These are phyloP conservation scores for Emergomyces pasteurianus DNA, from an alignment of 2,329 filamentous ascomycete genomes.

Conservation along the genomic window DNA sequence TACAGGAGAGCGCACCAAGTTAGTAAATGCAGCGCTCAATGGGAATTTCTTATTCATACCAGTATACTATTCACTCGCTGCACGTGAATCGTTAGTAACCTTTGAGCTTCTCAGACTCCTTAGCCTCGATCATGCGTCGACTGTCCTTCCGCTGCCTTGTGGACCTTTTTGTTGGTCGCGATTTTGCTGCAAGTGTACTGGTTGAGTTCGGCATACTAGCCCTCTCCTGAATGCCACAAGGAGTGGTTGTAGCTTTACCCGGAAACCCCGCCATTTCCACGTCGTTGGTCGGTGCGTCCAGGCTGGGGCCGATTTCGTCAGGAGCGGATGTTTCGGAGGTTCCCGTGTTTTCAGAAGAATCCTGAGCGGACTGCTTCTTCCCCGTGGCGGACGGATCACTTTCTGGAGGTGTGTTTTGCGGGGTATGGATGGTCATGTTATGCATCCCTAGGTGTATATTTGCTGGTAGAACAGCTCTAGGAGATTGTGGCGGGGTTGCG, in stretches of 20 bases:
- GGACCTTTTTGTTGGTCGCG: background rate
- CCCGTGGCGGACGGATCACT: too few species aligned
- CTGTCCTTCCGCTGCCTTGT: background rate
- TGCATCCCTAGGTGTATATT: background rate
- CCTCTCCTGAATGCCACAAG: background rate
- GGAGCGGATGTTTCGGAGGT: background rate
- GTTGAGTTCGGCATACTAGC: background rate
- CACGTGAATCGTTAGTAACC: background rate
- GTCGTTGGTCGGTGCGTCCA: background rate
- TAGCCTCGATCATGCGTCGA: background rate
- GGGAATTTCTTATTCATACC: background rate
- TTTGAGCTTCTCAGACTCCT: background rate
- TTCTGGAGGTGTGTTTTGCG: background rate
- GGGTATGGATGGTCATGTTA: background rate
- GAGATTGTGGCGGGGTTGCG: background rate
- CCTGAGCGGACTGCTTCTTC: background rate
- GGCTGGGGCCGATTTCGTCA: background rate
- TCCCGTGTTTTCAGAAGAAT: background rate
- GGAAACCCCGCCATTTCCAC: background rate
- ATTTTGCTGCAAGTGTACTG: background rate
- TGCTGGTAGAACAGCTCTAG: background rate
- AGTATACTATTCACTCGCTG: background rate
- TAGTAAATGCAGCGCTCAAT: background rate
- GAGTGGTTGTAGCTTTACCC: too few species aligned
- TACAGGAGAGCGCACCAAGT: background rate